Conservation (phyloP, 495 filamentous ascomycete genomes). For the Penicillium robsamsonii region DNA sequence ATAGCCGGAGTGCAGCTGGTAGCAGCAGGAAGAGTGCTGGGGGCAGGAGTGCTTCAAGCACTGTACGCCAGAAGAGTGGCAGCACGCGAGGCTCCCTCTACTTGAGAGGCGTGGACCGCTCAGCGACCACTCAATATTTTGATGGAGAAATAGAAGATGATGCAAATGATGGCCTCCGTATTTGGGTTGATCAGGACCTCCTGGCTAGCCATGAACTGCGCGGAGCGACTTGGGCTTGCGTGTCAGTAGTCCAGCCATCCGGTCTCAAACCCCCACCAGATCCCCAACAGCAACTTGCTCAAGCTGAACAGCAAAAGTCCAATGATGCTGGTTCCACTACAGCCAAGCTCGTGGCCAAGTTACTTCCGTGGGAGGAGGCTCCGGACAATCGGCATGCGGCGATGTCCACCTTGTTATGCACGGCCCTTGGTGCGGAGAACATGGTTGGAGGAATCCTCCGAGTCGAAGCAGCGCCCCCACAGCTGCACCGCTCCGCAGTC, state of each 20-base stretch:
- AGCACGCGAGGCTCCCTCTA: slow-evolving; percentile 64
- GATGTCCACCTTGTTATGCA: slow-evolving; percentile 72
- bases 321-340: slow-evolving; percentile 59
- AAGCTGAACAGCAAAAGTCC: slow-evolving; percentile 51
- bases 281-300: slow-evolving; percentile 65
- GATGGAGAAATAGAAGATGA: slow-evolving; percentile 54
- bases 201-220: slow-evolving; percentile 65
- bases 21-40: slow-evolving; percentile 67
- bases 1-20: slow-evolving; percentile 69
- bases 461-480: slow-evolving; percentile 70
- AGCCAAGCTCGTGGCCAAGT: slow-evolving; percentile 69
- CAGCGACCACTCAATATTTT: slow-evolving; percentile 66
- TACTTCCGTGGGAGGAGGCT: slow-evolving; percentile 79
- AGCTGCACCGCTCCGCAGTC: slow-evolving; percentile 51
- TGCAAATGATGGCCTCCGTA: slow-evolving; percentile 61
- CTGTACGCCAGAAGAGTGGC: slow-evolving; percentile 57
- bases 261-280: slow-evolving; percentile 74
- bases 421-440: slow-evolving; percentile 62
- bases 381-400: slow-evolving; percentile 75
- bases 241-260: slow-evolving; percentile 77
- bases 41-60: slow-evolving; percentile 69
- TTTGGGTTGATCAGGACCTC: slow-evolving; percentile 82
- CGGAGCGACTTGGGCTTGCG: slow-evolving; percentile 67
- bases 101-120: slow-evolving; percentile 72
- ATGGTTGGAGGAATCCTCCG: slow-evolving; percentile 87